These are phyloP conservation scores for Trypanosoma scelopori DNA, from an alignment of 208 protist genomes.

Conservation along the genomic window DNA sequence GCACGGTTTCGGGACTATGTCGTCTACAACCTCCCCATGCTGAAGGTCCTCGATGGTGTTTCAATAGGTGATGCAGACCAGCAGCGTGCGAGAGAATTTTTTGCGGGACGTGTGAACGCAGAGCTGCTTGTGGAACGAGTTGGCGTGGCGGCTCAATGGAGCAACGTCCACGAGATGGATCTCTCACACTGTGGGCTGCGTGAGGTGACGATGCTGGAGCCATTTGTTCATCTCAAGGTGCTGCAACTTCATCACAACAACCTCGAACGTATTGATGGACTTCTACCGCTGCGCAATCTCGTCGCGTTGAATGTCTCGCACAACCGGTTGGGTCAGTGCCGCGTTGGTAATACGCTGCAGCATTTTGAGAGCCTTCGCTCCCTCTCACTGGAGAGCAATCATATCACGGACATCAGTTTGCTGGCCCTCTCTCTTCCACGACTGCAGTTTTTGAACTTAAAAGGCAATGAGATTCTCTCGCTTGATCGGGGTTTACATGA, in stretches of 20 bases:
- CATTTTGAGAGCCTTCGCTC: constrained; percentile 61
- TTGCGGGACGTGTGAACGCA: constrained; percentile 76
- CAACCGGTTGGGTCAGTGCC: constrained; percentile 66
- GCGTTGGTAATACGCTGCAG: constrained; percentile 50
- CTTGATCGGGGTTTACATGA: constrained; percentile 76
- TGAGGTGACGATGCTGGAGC: constrained; percentile 68
- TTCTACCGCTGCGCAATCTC: constrained; percentile 51
- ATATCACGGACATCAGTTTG: constrained; percentile 58
- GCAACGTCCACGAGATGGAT: constrained; percentile 52
- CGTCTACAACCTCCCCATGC: constrained; percentile 89
- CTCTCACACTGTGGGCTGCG: constrained; percentile 76
- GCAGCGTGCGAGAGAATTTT: constrained; percentile 58
- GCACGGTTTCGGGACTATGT: constrained; percentile 75
- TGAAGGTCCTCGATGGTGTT: constrained; percentile 91
- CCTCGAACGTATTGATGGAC: constrained; percentile 50
- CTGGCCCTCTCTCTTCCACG: constrained; percentile 53
- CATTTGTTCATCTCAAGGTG: constrained; percentile 59
- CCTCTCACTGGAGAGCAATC: constrained; percentile 86
- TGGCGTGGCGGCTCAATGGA: constrained; percentile 41
- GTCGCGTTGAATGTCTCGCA: constrained; percentile 80
- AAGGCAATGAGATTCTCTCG: constrained; percentile 82
- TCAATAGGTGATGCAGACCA: constrained; percentile 57
- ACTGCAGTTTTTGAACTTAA: constrained; percentile 87
- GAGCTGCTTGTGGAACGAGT: constrained; percentile 73
- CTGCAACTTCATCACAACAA: constrained; percentile 84